These are phyloP conservation scores for Trichosanthes cucumerina DNA, from an alignment of 306 rosid species.

Conservation along the genomic window DNA sequence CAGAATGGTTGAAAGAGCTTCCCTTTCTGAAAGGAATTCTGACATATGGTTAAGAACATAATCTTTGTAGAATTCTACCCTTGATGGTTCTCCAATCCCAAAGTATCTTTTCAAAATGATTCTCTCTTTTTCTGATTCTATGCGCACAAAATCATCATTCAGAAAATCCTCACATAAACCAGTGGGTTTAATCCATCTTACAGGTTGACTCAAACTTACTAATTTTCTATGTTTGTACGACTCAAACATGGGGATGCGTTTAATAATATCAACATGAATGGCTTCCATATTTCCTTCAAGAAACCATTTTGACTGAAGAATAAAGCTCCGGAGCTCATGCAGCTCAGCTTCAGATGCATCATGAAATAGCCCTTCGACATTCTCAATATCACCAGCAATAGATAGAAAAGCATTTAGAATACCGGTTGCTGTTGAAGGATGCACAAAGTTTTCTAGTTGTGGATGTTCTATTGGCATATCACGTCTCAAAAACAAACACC, in stretches of 20 bases:
- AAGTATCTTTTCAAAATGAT: constrained; percentile 58
- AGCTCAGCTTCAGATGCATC: constrained; percentile 84
- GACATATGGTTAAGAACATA: constrained; percentile 63
- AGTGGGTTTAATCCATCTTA: constrained; percentile 75
- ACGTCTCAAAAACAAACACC: constrained; percentile 66
- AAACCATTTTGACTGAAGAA: constrained; percentile 98
- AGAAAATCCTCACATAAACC: constrained; percentile 64
- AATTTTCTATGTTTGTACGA: constrained; percentile 70
- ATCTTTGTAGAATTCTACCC: constrained; percentile 70
- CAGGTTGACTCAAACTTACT: constrained; percentile 66
- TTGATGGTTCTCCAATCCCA: constrained; percentile 63
- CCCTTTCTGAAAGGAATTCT: constrained; percentile 48
- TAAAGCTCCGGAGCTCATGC: constrained; percentile 82
- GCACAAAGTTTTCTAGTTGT: constrained; percentile 63
- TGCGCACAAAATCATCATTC: constrained; percentile 70
- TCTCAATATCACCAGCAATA: constrained; percentile 61
- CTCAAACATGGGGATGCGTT: constrained; percentile 75
- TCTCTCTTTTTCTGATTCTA: constrained; percentile 73
- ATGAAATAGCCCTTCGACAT: constrained; percentile 51
- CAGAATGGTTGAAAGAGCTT: constrained; percentile 51
- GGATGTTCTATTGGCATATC: constrained; percentile 80
- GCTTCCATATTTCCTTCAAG: constrained; percentile 56
- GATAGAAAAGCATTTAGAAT: constrained; percentile 64
- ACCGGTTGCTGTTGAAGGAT: constrained; percentile 66
- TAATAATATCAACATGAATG: constrained; percentile 53